Base-by-base conservation (phyloP, 1,284 basidiomycete genomes). In the Cryptococcus neoformans region DNA sequence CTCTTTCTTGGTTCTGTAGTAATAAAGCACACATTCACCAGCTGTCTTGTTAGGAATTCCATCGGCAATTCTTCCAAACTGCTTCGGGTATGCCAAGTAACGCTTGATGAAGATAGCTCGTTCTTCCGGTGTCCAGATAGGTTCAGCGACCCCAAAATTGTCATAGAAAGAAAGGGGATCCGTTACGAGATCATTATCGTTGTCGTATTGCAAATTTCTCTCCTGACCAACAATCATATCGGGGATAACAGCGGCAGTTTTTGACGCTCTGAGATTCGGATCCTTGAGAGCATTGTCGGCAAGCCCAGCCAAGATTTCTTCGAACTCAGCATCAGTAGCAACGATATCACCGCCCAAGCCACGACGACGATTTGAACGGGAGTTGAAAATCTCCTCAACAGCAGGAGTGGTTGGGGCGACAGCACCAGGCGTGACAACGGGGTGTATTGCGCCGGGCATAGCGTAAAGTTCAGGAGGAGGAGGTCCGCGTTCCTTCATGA, bases 291-390 rank as follows among this genome's bases (percentile, higher is more conserved):
- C 94, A 62, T 94, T 91, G 64, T 88, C 90, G 49, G 92, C 93
- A 42, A 97, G 80, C 67, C 87, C 92, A 10, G 91, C 92, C 55
- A 98, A 87, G 70, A 98, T 94, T 78, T 94, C 92, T 69, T 97
- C 90, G 84, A 97, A 94, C 80, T 98, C 95, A 56, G 96, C 83
- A 75, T 98, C 95, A 16, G 92, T 93, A 1, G 92, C 86, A 10
- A 95, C 93, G 6, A 90, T 87, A 74, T 98, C 94, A 21, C 92
- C 91, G 60, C 57, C 60, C 21, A 62, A 64, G 50, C 71, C 61
- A 16, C 68, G 62, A 11, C 72, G 65, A 9, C 70, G 65, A 40
- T 66, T 69, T 17, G 65, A 66, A 12, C 70, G 64, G 2, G 65
- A 59, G 35, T 44, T 53, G 21, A 62, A 60, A 34, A 62, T 45